Base-by-base conservation (phyloP, 2,329 filamentous ascomycete species). In the Hypomyces perniciosus region DNA sequence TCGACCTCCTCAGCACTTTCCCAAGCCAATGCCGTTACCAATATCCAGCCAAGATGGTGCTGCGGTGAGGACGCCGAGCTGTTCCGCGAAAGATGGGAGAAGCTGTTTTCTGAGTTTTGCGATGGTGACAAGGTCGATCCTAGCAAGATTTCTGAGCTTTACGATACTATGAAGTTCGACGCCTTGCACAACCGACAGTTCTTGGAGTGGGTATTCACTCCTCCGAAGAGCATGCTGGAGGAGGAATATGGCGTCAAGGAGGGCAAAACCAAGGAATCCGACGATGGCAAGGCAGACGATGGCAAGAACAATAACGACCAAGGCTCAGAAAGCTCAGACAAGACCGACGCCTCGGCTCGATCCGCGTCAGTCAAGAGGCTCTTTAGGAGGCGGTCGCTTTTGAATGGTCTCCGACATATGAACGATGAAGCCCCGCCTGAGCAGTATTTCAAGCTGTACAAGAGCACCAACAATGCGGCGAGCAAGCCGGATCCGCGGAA, bases 161-260 rank as follows among this genome's bases (percentile, higher is more conserved):
- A 99, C 67, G 93, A 99, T 68, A 97, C 92, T 20, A 97, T 99
- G 93, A 99, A 99, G 69, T 99, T 97, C 57, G 93, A 99, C 67
- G 93, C 93, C 1, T 77, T 99, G 10, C 95, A 99, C 70, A 99
- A 99, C 65, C 84, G 93, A 2, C 89, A 90, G 56, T 99, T 99
- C 62, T 74, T 99, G 4, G 93, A 99, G 68, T 97, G 93, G 89
- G 86, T 96, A 0, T 99, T 99, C 61, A 95, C 90, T 12, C 93
- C 93, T 2, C 85, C 88, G 33, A 84, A 83, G 61, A 78, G 77
- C 52, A 88, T 95, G 70, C 73, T 92, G 8, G 86, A 87, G 48
- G 87, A 92, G 47, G 84, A 87, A 57, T 76, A 78, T 54, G 74
- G 68, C 44, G 64, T 63, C 28, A 73, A 71, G 31, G 73, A 77